Evolutionary conservation across 495 filamentous ascomycete genomes (phyloP).

Genomic region (Tetracladium marchalianum): DNA sequence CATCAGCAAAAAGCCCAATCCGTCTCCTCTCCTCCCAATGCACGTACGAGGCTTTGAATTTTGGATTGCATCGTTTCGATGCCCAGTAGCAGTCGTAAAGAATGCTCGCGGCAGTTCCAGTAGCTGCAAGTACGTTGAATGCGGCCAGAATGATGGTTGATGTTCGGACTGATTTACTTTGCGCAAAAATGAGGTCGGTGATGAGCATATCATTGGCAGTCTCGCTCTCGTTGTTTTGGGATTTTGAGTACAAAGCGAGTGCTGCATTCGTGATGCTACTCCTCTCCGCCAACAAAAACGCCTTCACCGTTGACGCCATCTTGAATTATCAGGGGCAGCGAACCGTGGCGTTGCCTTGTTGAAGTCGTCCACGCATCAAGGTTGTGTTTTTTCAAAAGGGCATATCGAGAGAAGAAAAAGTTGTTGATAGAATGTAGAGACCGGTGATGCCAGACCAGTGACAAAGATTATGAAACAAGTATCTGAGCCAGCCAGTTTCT

Average conservation of each 20-base stretch:
- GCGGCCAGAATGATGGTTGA: conserved; percentile 23
- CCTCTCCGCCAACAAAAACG: conserved; percentile 4
- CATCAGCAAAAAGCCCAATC: conserved; percentile 1
- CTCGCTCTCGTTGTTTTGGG: not conserved
- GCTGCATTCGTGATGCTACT: not conserved
- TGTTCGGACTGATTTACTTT: conserved; percentile 22
- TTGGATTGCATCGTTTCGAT: conserved; percentile 15
- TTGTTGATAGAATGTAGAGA: conserved; percentile 11
- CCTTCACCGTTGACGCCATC: conserved; percentile 1
- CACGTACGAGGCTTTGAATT: conserved; percentile 20
- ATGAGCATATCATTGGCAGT: conserved; percentile 9
- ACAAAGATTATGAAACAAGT: conserved; percentile 14
- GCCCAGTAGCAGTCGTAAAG: conserved; percentile 21
- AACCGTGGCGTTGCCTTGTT: conserved; percentile 3
- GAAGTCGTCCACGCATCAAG: conserved; percentile 1
- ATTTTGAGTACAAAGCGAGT: not conserved
- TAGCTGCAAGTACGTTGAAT: conserved; percentile 21
- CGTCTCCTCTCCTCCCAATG: not conserved
- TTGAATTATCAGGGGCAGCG: not conserved
- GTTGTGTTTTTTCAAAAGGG: not conserved
- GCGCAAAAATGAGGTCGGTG: conserved; percentile 13
- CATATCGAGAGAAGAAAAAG: conserved; percentile 7
- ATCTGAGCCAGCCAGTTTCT: conserved; percentile 20
- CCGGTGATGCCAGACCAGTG: conserved; percentile 19
- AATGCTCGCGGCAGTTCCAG: conserved; percentile 19